Evolutionary conservation across 163 green algal species (phyloP), one percentile per base, ranked within the genome.

Genomic region (Chlorella variabilis): DNA sequence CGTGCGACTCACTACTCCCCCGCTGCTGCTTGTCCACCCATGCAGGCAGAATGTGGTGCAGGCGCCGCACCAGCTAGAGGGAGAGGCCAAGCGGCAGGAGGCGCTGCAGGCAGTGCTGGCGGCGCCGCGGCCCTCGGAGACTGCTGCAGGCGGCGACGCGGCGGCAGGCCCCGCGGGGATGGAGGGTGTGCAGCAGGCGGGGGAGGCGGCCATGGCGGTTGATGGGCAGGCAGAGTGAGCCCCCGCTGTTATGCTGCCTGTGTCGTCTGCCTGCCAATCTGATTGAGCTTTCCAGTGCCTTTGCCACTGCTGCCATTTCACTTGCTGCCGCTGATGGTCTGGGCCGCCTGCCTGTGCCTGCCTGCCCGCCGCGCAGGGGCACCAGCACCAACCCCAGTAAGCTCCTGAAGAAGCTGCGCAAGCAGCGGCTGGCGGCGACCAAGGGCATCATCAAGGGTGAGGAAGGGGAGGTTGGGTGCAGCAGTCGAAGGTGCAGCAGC

Each of bases 381-480:
- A 79, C 62, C 39, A 69, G 38, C 20, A 34, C 29, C 39, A 87
- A 87, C 70, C 76, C 83, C 7, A 27, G 17, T 36, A 87, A 84
- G 54, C 49, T 87, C 33, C 41, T 75, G 23, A 87, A 78, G 41
- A 84, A 84, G 75, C 59, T 87, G 41, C 75, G 62, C 31, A 78
- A 80, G 36, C 39, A 68, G 33, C 74, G 83, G 63, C 58, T 87
- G 48, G 77, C 68, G 71, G 48, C 66, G 9, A 65, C 45, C 23
- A 77, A 84, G 67, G 83, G 83, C 34, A 45, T 78, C 2, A 48
- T 81, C 9, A 81, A 81, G 41, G 67, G 54, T 27, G 59, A 71
- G 51, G 31, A 65, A 18, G 27, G 63, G 23, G 34, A 17, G 5
- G 63, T 8, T 23, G 63, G 15, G 2, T 45, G 62, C 33, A 70